Conservation (phyloP, 139 green algal genomes). For the Volvox africanus region DNA sequence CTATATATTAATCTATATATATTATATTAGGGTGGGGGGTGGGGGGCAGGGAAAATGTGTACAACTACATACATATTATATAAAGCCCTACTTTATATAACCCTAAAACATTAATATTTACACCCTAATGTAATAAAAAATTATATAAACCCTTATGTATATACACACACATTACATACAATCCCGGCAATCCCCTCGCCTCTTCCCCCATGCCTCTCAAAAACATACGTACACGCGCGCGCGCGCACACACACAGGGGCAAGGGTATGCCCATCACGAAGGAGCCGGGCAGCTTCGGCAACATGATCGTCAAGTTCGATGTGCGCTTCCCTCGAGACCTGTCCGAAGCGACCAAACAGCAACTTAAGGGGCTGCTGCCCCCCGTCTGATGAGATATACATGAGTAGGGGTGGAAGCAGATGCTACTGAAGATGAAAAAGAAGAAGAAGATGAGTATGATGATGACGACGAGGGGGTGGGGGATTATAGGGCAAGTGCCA, state of each 20-base stretch:
- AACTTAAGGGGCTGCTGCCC: conserved; percentile 28
- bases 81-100: neutral
- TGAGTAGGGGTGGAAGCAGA: neutral
- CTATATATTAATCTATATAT: too few species aligned
- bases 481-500: too few species aligned
- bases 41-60: too few species aligned
- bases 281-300: conserved; percentile 70
- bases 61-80: too few species aligned
- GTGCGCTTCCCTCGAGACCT: conserved; percentile 74
- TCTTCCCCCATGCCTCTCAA: neutral
- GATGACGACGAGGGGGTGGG: too few species aligned
- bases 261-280: conserved; percentile 92
- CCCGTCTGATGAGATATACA: neutral
- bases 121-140: too few species aligned
- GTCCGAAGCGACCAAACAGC: conserved; percentile 43
- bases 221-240: neutral
- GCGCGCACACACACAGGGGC: conserved; percentile 62
- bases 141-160: too few species aligned
- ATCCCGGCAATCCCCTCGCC: too few species aligned
- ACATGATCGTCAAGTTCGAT: conserved; percentile 85
- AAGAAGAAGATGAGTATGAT: too few species aligned
- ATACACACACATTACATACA: neutral
- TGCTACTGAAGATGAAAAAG: too few species aligned
- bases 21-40: too few species aligned
- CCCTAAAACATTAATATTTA: too few species aligned